Conservation (phyloP, 345 rosid genomes). For the Orychophragmus violaceus region DNA sequence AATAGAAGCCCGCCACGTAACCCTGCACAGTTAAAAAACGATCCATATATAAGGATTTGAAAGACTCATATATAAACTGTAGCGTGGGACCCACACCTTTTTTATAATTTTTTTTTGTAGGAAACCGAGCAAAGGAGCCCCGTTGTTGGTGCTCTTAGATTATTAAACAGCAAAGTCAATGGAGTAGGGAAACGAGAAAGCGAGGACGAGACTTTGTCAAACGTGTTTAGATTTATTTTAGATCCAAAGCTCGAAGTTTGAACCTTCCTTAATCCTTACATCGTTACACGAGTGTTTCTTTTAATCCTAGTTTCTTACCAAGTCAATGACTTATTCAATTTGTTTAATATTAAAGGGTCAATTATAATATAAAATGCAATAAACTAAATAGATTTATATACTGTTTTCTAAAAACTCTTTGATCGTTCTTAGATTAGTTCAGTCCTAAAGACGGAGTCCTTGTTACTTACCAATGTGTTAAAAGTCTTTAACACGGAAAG, state of each 20-base stretch:
- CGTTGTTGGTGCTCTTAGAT: too few species aligned
- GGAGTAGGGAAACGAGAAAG: not conserved
- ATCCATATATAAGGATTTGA: too few species aligned
- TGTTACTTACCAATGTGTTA: not conserved
- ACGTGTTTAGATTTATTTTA: not conserved
- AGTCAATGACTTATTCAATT: not conserved
- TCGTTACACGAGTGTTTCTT: constrained; percentile 3
- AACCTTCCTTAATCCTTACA: constrained; percentile 5
- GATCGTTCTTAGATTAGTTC: not conserved
- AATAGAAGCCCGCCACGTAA: too few species aligned
- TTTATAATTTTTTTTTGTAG: too few species aligned
- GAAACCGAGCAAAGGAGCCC: too few species aligned
- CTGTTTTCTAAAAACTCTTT: not conserved
- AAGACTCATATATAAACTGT: too few species aligned
- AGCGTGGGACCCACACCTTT: too few species aligned
- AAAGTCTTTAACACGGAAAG: not conserved
- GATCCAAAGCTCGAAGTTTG: not conserved
- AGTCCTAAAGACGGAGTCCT: not conserved
- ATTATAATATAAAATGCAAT: not conserved
- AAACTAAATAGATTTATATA: not conserved
- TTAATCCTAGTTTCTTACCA: not conserved
- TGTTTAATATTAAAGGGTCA: constrained; percentile 1
- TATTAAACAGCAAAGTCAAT: constrained; percentile 5
- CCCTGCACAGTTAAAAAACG: too few species aligned
- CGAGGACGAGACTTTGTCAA: not conserved